These are phyloP conservation scores for Rhododendron ferrugineum DNA, from an alignment of 148 eudicot species.

Conservation along the genomic window DNA sequence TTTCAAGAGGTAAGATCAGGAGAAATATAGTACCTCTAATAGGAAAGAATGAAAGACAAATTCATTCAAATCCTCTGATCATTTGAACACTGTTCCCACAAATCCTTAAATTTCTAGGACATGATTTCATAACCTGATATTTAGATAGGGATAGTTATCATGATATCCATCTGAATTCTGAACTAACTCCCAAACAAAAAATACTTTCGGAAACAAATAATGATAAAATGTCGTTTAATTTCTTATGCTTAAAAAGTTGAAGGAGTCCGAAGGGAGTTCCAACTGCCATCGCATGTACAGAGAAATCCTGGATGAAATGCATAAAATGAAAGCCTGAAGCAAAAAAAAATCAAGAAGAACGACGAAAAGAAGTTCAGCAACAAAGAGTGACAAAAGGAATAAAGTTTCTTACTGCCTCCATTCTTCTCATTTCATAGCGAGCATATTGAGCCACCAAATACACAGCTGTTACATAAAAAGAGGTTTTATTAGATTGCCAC, in stretches of 20 bases:
- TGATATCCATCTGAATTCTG: neutral
- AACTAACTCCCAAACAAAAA: neutral
- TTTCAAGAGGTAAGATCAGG: neutral
- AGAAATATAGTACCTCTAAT: neutral
- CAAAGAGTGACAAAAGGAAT: neutral
- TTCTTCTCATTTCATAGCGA: constrained; percentile 63
- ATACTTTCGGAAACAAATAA: neutral
- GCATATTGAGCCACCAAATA: constrained; percentile 86
- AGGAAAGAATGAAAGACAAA: neutral
- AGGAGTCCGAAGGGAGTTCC: neutral
- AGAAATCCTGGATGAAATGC: neutral
- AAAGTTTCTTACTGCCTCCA: constrained; percentile 65
- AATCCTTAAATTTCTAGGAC: neutral
- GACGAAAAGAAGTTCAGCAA: neutral
- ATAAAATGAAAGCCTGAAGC: neutral
- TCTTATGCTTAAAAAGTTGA: neutral
- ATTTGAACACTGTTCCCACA: neutral
- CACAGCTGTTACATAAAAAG: constrained; percentile 67
- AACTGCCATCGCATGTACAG: neutral
- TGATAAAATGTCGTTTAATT: neutral
- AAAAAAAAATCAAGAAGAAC: neutral
- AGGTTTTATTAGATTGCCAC: constrained; percentile 19
- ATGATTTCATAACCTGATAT: neutral
- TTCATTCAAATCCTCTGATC: neutral
- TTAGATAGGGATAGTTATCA: neutral